Base-by-base conservation (phyloP, 2,329 filamentous ascomycete genomes). In the Fonsecaea erecta region DNA sequence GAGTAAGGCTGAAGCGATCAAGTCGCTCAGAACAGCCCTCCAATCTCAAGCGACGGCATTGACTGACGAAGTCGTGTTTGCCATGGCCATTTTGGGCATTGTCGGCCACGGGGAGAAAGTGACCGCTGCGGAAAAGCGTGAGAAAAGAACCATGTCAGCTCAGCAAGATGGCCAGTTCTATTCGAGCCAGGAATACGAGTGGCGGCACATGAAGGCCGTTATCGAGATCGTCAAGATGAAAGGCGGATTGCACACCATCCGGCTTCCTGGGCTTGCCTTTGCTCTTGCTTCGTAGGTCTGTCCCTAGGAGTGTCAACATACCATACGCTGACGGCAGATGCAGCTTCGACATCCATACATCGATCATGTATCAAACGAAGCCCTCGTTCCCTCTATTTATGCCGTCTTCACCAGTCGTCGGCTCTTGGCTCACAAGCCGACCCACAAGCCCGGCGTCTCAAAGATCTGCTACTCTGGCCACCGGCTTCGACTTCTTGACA, bases 261-360 rank as follows among this genome's bases (percentile, higher is more conserved):
- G 35, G 6, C 14, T 63, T 35, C 60, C 60, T 14, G 52, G 60
- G 2, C 52, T 63, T 57, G 60, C 37, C 21, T 63, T 63, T 63
- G 52, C 60, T 1, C 37, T 63, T 24, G 52, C 60, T 21, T 57
- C 60, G 60, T 63, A 40, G 54, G 60, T 40, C 11, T 35, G 51
- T n/a, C 2, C 9, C 16, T 16, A 1, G 12, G 21, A n/a, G 30
- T 14, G 18, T 14, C 28, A 18, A 18, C n/a, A 28, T 9, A 48
- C 24, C n/a, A 37, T 32, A 5, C 14, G 28, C 51, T 62, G 60
- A 62, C 26, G 18, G 32, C 8, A 26, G 48, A 9, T 32, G 32
- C 51, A 63, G 60, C 35, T 63, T 63, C 40, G 52, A 63, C 40
- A 57, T 56, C 21, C 60, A 63, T 18, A 57, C 60, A 16, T 43